Evolutionary conservation across 257 asterid species (phyloP).

Genomic region (Datura wrightii): DNA sequence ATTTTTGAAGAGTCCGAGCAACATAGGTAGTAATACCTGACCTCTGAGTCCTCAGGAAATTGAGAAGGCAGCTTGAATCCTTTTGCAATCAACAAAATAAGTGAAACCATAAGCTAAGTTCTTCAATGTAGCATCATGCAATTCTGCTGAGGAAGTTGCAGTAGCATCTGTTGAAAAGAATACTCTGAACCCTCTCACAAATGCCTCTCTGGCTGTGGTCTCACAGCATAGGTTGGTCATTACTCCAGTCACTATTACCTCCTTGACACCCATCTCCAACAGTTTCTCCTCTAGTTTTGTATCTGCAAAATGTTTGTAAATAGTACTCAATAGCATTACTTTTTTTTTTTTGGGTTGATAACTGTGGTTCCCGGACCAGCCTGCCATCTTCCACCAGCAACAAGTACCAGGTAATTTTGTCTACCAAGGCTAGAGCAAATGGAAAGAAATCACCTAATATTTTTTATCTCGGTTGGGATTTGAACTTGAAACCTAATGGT

Average conservation of each 20-base stretch:
- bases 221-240: constrained; percentile 85
- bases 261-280: constrained; percentile 59
- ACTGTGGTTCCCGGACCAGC: no score
- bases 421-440: no score
- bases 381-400: no score
- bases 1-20: neutral
- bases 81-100: constrained; percentile 62
- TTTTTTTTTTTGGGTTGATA: no score
- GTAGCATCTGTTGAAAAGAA: constrained; percentile 82
- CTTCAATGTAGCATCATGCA: constrained; percentile 75
- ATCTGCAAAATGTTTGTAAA: constrained; percentile 40
- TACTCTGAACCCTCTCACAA: constrained; percentile 67
- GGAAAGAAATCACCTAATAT: no score
- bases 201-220: constrained; percentile 83
- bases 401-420: no score
- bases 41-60: neutral
- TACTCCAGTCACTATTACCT: constrained; percentile 78
- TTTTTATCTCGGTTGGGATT: no score
- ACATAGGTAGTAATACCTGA: neutral
- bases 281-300: constrained; percentile 68
- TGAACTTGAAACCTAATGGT: no score
- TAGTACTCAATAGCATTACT: neutral
- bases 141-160: constrained; percentile 62
- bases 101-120: constrained; percentile 84
- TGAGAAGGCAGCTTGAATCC: constrained; percentile 51